phyloP scores from a whole-genome alignment of 805 yeast species.

The Candida insectalens region DNA sequence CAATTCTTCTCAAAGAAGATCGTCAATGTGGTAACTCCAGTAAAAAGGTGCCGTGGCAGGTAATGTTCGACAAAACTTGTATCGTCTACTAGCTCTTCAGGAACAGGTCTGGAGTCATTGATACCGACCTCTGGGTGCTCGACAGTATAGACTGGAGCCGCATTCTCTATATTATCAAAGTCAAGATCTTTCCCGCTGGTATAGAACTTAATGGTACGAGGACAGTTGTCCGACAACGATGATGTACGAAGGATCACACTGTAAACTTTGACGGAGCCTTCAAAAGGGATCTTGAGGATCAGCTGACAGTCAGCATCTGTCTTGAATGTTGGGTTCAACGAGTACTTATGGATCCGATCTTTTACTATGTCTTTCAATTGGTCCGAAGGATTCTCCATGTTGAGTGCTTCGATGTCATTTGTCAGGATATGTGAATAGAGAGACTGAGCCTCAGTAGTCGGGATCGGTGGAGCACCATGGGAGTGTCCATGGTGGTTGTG shows the following conservation, averaged over 20 bases:
- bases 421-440: slow-evolving; percentile 52
- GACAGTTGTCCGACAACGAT: slow-evolving; percentile 51
- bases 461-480: slow-evolving; percentile 50
- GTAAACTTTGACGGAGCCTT: slow-evolving; percentile 62
- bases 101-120: slow-evolving; percentile 20
- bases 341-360: slow-evolving; percentile 36
- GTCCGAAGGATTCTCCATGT: slow-evolving; percentile 41
- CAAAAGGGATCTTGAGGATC: slow-evolving; percentile 71
- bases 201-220: slow-evolving; percentile 57
- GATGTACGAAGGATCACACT: slow-evolving; percentile 64
- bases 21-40: slow-evolving; percentile 59
- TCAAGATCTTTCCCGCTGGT: slow-evolving; percentile 66
- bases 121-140: slow-evolving; percentile 60
- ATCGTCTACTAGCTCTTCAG: slow-evolving; percentile 29
- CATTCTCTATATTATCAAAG: slow-evolving; percentile 48
- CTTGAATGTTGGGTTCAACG: slow-evolving; percentile 34
- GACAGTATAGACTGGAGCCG: slow-evolving; percentile 39
- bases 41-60: slow-evolving; percentile 64
- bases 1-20: slow-evolving; percentile 61
- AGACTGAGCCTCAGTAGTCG: slow-evolving; percentile 64
- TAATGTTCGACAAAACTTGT: slow-evolving; percentile 69
- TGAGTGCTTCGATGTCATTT: slow-evolving; percentile 51
- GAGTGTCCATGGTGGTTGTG: slow-evolving; percentile 17
- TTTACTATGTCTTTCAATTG: slow-evolving; percentile 48
- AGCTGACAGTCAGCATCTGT: slow-evolving; percentile 77